Evolutionary conservation across 345 rosid species (phyloP).

Genomic region (Hevea brasiliensis): DNA sequence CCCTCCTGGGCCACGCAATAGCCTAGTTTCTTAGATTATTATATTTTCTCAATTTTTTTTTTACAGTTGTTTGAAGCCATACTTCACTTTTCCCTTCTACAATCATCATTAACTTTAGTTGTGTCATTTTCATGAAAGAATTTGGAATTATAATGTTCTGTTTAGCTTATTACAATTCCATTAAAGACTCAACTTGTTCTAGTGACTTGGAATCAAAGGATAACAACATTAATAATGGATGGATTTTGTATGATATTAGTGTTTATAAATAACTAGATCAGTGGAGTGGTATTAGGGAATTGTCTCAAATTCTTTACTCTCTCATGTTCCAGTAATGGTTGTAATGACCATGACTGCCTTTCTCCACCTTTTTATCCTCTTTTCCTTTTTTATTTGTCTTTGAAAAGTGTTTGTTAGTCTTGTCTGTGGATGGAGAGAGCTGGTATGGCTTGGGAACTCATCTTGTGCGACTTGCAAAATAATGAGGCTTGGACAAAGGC

Average conservation of each 20-base stretch:
- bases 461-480: not conserved
- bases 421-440: not conserved
- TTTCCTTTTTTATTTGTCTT: not conserved
- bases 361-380: not conserved
- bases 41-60: slow-evolving; percentile 1
- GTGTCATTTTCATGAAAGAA: too few species aligned
- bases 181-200: too few species aligned
- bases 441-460: not conserved
- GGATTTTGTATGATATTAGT: not conserved
- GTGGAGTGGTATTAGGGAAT: not conserved
- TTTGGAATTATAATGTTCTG: too few species aligned
- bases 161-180: too few species aligned
- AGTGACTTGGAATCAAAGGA: too few species aligned
- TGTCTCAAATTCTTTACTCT: not conserved
- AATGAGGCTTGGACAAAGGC: not conserved
- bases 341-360: not conserved
- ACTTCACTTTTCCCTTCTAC: too few species aligned
- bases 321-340: not conserved
- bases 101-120: too few species aligned
- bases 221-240: not conserved
- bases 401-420: not conserved
- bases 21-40: not conserved
- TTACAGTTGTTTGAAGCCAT: too few species aligned
- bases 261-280: not conserved
- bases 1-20: not conserved